phyloP scores from a whole-genome alignment of 257 asterid genomes.

The Galeopsis tetrahit region DNA sequence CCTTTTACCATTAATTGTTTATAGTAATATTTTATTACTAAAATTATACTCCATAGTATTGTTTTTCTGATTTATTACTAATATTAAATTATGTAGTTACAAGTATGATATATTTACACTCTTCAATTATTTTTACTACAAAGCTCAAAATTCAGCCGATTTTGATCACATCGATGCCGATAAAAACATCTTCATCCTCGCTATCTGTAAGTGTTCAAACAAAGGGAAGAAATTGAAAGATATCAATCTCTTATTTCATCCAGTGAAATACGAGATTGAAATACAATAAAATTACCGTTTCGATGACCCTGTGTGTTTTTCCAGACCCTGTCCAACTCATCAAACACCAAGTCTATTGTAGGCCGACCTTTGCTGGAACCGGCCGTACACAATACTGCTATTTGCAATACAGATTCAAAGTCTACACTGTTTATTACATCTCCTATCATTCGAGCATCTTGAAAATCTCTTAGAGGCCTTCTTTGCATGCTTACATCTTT shows the following conservation, averaged over 20 bases:
- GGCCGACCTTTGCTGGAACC: constrained; percentile 75
- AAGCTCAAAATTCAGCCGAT: constrained; percentile 15
- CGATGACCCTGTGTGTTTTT: constrained; percentile 40
- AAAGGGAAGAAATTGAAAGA: too few species aligned
- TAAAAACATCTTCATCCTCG: constrained; percentile 34
- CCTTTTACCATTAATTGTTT: too few species aligned
- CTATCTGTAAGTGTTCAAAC: constrained; percentile 30
- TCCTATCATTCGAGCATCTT: constrained; percentile 54
- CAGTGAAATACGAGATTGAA: too few species aligned
- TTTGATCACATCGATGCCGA: constrained; percentile 36
- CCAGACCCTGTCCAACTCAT: constrained; percentile 66
- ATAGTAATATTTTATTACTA: too few species aligned
- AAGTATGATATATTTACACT: too few species aligned
- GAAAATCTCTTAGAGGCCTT: constrained; percentile 63
- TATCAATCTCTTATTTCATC: too few species aligned
- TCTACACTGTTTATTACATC: constrained; percentile 44
- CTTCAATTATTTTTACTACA: neutral
- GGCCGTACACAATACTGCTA: constrained; percentile 73
- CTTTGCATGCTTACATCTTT: constrained; percentile 66
- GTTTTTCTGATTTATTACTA: too few species aligned
- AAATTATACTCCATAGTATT: too few species aligned
- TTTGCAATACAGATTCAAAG: constrained; percentile 66
- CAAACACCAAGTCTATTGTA: constrained; percentile 56
- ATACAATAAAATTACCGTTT: constrained; percentile 37
- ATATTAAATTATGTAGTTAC: too few species aligned